Percentiles rank a stretch among this genome's conserved stretches.
Conservation (phyloP, 768 basidiomycete species). For the Auricularia sp. region DNA sequence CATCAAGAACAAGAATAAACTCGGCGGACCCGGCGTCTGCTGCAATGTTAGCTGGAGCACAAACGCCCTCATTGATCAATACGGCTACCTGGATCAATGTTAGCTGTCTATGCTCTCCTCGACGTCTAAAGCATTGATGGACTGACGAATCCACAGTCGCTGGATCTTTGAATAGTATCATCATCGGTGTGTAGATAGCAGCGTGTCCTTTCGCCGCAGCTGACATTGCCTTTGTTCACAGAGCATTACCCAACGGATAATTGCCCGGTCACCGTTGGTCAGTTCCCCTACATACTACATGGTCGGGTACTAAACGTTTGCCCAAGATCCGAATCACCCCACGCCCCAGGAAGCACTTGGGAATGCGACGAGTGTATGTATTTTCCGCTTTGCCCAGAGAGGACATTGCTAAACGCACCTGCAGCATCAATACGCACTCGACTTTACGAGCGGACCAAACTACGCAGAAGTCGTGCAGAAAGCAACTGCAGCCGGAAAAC, state of each 20-base stretch:
- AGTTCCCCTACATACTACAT: neutral
- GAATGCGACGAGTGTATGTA: no score
- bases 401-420: no score
- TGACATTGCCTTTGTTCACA: neutral
- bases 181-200: neutral
- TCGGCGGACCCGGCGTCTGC: neutral
- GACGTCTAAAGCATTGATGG: neutral
- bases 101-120: neutral
- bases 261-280: neutral
- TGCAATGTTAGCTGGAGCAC: neutral
- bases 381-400: no score
- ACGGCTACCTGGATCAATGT: neutral
- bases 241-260: neutral
- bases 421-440: neutral
- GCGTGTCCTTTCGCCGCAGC: no score
- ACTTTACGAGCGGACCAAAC: neutral
- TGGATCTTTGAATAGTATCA: neutral
- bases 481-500: constrained; percentile 23
- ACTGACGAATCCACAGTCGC: neutral
- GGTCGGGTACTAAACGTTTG: neutral
- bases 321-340: no score
- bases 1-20: constrained; percentile 15
- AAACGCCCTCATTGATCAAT: neutral
- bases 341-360: no score
- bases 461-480: neutral